Evolutionary conservation across 2,329 filamentous ascomycete species (phyloP).

Genomic region (Pezicula neosporulosa): DNA sequence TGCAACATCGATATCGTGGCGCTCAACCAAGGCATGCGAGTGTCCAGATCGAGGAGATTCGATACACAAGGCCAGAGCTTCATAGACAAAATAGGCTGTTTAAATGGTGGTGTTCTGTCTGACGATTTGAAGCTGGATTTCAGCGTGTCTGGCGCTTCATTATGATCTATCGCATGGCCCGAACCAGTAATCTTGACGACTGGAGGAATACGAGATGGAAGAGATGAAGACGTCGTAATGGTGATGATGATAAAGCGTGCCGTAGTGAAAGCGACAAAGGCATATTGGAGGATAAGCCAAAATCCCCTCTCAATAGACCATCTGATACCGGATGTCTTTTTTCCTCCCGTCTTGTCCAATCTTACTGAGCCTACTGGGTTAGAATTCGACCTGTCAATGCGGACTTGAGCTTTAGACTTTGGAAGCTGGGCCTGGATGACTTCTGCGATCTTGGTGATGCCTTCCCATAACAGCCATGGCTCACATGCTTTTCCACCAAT

Average conservation of each 20-base stretch:
- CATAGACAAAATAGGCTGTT: slow-evolving; percentile 62
- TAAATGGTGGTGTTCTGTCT: slow-evolving; percentile 14
- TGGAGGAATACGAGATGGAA: slow-evolving; percentile 50
- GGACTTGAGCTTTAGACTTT: slow-evolving; percentile 25
- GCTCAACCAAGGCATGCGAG: slow-evolving; percentile 87
- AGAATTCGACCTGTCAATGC: slow-evolving; percentile 28
- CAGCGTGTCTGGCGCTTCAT: slow-evolving; percentile 13
- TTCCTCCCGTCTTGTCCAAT: slow-evolving; percentile 10
- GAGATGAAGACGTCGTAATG: slow-evolving; percentile 63
- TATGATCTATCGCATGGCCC: slow-evolving; percentile 20
- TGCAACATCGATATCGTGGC: slow-evolving; percentile 74
- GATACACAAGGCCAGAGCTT: slow-evolving; percentile 71
- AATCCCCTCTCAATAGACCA: slow-evolving; percentile 32
- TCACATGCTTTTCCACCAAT: slow-evolving; percentile 79
- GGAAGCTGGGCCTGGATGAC: slow-evolving; percentile 34
- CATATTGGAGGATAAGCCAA: slow-evolving; percentile 49
- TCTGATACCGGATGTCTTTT: slow-evolving; percentile 14
- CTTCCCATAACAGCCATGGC: slow-evolving; percentile 86
- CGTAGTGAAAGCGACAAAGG: slow-evolving; percentile 49
- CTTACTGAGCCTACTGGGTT: slow-evolving; percentile 15
- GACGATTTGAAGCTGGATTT: slow-evolving; percentile 7
- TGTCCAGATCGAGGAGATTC: slow-evolving; percentile 68
- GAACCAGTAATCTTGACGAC: slow-evolving; percentile 18
- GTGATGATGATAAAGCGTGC: slow-evolving; percentile 64
- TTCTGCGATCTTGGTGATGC: slow-evolving; percentile 67